Percentiles rank a stretch among this genome's conserved stretches.
Conservation (phyloP, 371 early-diverging fungal species). For the Mucor racemosus region DNA sequence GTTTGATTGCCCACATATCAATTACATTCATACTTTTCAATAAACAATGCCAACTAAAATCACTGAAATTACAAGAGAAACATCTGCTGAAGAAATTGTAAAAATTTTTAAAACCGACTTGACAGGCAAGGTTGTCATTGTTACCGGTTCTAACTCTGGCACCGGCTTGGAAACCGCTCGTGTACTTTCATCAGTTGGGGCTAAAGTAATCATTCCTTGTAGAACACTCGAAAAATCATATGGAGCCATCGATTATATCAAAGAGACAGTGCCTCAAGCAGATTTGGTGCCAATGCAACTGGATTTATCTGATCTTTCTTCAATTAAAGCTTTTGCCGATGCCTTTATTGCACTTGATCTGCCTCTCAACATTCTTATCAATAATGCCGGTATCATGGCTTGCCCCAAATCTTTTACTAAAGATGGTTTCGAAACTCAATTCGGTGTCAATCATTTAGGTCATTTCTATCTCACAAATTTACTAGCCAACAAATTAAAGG, state of each 20-base stretch:
- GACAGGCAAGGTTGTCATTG: constrained; percentile 64
- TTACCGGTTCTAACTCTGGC: constrained; percentile 74
- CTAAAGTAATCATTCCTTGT: constrained; percentile 52
- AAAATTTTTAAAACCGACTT: constrained; percentile 43
- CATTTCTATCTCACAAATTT: constrained; percentile 64
- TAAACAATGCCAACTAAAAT: no score
- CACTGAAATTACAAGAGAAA: no score
- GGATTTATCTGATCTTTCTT: constrained; percentile 59
- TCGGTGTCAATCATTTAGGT: constrained; percentile 72
- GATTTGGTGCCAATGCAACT: constrained; percentile 53
- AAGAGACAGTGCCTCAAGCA: constrained; percentile 42
- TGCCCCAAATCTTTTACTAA: constrained; percentile 56
- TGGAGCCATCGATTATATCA: constrained; percentile 48
- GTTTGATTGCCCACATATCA: no score
- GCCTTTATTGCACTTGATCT: constrained; percentile 60
- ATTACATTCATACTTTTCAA: no score
- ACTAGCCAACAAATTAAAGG: constrained; percentile 62
- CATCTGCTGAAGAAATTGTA: no score
- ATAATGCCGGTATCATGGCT: constrained; percentile 69
- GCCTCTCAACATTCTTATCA: constrained; percentile 40
- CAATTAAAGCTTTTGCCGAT: constrained; percentile 47
- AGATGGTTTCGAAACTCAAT: constrained; percentile 56
- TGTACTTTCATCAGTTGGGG: constrained; percentile 2
- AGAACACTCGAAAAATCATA: constrained; percentile 44
- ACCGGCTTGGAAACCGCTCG: constrained; percentile 16